A percentile compares a stretch with the other conserved stretches of the same genome.
These are phyloP conservation scores for Musa schizocarpa DNA, from an alignment of 176 grass and related monocot genomes.

Conservation along the genomic window DNA sequence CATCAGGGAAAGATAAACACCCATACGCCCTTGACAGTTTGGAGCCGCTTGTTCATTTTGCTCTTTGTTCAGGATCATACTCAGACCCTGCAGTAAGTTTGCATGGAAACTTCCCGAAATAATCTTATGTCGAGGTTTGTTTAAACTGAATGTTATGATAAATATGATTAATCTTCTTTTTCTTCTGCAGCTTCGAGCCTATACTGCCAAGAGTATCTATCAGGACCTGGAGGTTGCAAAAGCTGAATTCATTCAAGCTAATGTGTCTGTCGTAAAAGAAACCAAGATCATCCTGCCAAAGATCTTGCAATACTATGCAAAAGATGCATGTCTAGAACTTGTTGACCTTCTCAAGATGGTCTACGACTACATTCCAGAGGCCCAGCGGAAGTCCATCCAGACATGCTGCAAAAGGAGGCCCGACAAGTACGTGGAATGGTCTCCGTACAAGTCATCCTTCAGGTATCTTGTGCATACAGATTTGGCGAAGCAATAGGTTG, in stretches of 20 bases:
- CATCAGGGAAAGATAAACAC: conserved; percentile 48
- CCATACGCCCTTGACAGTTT: conserved; percentile 43
- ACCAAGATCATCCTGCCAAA: conserved; percentile 66
- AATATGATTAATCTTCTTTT: not conserved
- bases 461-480: conserved; percentile 74
- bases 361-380: conserved; percentile 60
- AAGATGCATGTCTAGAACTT: conserved; percentile 61
- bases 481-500: conserved; percentile 42
- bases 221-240: conserved; percentile 66
- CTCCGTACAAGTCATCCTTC: conserved; percentile 77
- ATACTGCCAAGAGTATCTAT: conserved; percentile 61
- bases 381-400: conserved; percentile 45
- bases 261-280: conserved; percentile 47
- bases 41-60: conserved; percentile 79
- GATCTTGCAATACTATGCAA: conserved; percentile 68
- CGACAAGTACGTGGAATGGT: conserved; percentile 73
- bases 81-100: conserved; percentile 81
- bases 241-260: conserved; percentile 56
- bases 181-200: conserved; percentile 65
- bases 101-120: no score
- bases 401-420: conserved; percentile 47
- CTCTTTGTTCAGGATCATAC: conserved; percentile 76
- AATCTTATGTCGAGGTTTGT: no score
- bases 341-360: conserved; percentile 52
- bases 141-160: not conserved